Base-by-base conservation (phyloP, 2,329 filamentous ascomycete species). In the Pseudogymnoascus sp. region DNA sequence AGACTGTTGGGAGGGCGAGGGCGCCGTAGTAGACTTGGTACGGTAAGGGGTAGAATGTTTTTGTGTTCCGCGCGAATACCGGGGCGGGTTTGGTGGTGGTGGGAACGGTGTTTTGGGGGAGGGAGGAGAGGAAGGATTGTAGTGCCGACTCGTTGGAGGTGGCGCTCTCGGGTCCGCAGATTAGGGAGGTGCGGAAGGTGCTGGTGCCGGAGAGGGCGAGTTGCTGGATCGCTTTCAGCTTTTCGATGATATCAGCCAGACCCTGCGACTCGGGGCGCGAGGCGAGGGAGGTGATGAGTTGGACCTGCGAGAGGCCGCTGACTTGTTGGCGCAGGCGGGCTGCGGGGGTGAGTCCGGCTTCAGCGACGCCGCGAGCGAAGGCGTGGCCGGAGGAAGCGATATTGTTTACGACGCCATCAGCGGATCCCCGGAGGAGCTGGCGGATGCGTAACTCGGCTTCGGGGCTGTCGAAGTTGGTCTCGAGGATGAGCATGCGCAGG, bases 11-110 rank as follows among this genome's bases (percentile, higher is more conserved):
- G 12, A 96, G 77, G 16, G 91, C 88, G 51, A 95, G 81, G 14
- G 88, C 89, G 6, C 93, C 91, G 73, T 97, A 97, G 74, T 96
- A 97, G 36, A 99, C 95, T 76, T 99, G 95, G 76, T 96, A 99
- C 0, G 95, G 95, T 16, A 99, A 81, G 23, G 93, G 89, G 77
- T 96, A 97, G 77, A 97, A 96, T 0, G 91, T 88, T 74, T 92
- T 95, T 67, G 80, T 79, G 66, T 86, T 81, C 66, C 77, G 77
- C 31, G 77, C 68, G 21, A 79, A 73, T 62, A 65, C 69, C 14
- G 29, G 70, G 21, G 70, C 75, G 60, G 72, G 72, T 61, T 67
- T 72, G 42, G 64, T 69, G 66, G 65, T 68, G 12, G 76, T 73
- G 62, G 81, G 77, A 1, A 76, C 73, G 14, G 73, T 71, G 47